Conservation (phyloP, 495 filamentous ascomycete genomes). For the Filosporella fistucella region DNA sequence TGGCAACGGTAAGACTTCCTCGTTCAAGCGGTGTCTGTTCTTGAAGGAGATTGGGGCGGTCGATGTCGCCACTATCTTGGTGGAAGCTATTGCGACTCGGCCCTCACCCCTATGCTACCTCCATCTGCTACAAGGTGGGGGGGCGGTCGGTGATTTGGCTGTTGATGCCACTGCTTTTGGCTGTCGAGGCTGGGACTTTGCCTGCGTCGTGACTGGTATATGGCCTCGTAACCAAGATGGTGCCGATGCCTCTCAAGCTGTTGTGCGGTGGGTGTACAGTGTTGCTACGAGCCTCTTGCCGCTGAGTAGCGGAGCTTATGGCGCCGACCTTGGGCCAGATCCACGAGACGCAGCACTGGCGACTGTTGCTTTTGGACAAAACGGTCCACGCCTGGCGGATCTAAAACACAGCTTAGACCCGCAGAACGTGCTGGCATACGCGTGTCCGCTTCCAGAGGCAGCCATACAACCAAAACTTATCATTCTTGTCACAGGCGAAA, state of each 20-base stretch:
- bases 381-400: constrained; percentile 42
- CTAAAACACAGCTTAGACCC: constrained; percentile 52
- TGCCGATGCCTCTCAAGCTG: constrained; percentile 36
- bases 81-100: constrained; percentile 42
- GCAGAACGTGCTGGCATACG: constrained; percentile 45
- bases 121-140: constrained; percentile 59
- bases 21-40: constrained; percentile 64
- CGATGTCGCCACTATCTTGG: constrained; percentile 33
- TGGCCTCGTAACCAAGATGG: constrained; percentile 54
- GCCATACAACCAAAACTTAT: constrained; percentile 44
- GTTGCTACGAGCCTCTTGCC: constrained; percentile 43
- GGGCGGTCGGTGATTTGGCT: constrained; percentile 42
- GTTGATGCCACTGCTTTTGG: constrained; percentile 54
- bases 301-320: constrained; percentile 48
- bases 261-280: constrained; percentile 53
- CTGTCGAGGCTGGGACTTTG: constrained; percentile 60
- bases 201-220: constrained; percentile 60
- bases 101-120: constrained; percentile 56
- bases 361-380: constrained; percentile 52
- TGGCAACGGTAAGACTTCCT: constrained; percentile 52
- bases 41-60: constrained; percentile 44
- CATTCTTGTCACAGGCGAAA: constrained; percentile 57
- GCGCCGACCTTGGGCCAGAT: constrained; percentile 60
- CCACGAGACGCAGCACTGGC: constrained; percentile 51
- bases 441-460: constrained; percentile 45